Base-by-base conservation (phyloP, 805 yeast species). In the Suhomyces xylopsoci region DNA sequence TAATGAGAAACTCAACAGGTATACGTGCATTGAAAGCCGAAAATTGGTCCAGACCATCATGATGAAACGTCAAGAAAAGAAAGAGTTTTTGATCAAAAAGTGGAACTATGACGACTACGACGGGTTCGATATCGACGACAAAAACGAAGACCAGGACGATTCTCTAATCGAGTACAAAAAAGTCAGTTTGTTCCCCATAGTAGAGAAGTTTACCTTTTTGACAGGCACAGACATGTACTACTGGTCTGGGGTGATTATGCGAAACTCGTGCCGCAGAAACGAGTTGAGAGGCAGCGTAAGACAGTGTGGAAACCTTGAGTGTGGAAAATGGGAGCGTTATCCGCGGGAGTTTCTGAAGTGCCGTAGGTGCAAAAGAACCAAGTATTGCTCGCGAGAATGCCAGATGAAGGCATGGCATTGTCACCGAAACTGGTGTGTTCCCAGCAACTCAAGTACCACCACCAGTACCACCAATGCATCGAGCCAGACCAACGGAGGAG, bases 231-330 rank as follows among this genome's bases (percentile, higher is more conserved):
- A 92, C 59, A 83, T 91, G 77, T 86, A 88, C 59, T 91, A 92
- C 69, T 93, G 99, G 99, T 90, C 97, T 2, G 94, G 97, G 3
- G 96, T 93, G n/a, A 90, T 92, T 40, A 94, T 94, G 92, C 79
- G 98, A 51, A 94, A 94, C 68, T 91, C 97, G 1, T 93, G 97
- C 66, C 81, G 97, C 52, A 85, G 92, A 62, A 94, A 93, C 66
- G 97, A 92, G 64, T 68, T 79, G 43, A 80, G 87, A 53, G 93
- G 93, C 15, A 97, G 97, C 1, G 87, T 93, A 28, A 80, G 98
- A 50, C 98, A 94, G 70, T 93, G 99, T 69, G 97, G 97, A 1
- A 87, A 86, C 66, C 88, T 91, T 60, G 87, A 84, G 25, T 93
- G 99, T 71, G 97, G 97, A 9, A 85, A 81, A 64, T 93, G 98